Percentiles rank a stretch among this genome's conserved stretches.
These are phyloP conservation scores for Chiua virens DNA, from an alignment of 768 basidiomycete genomes.

Conservation along the genomic window DNA sequence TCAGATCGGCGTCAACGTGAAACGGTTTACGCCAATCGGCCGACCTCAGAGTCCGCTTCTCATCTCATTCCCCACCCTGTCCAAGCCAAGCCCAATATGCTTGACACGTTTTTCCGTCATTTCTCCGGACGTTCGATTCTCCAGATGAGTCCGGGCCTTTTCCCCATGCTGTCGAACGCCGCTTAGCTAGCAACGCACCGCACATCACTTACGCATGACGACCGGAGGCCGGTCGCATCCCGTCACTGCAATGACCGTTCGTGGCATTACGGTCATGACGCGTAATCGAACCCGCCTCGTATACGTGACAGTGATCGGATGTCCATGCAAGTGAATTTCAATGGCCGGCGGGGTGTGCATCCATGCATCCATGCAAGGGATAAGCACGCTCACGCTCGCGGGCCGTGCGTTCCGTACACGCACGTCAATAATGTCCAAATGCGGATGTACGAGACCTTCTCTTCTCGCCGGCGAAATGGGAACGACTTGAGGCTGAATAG, in stretches of 20 bases:
- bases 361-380: too few relatives aligned
- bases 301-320: too few relatives aligned
- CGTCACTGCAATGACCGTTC: not conserved
- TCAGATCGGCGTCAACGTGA: not conserved
- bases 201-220: not conserved
- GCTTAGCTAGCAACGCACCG: not conserved
- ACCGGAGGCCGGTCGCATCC: constrained; percentile 5
- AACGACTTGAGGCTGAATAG: not conserved
- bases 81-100: not conserved
- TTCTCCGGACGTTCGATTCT: not conserved
- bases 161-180: constrained; percentile 2
- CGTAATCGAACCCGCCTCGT: too few relatives aligned
- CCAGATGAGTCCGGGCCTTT: too few relatives aligned
- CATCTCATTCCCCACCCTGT: too few relatives aligned
- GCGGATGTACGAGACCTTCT: not conserved
- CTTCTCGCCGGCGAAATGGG: not conserved
- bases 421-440: not conserved
- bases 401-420: not conserved
- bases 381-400: not conserved
- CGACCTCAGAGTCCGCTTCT: too few relatives aligned
- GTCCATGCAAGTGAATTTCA: too few relatives aligned
- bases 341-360: too few relatives aligned
- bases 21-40: not conserved
- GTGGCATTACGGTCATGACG: too few relatives aligned
- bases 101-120: not conserved